These are phyloP conservation scores for Crithidia expoeki DNA, from an alignment of 208 protist species.

Conservation along the genomic window DNA sequence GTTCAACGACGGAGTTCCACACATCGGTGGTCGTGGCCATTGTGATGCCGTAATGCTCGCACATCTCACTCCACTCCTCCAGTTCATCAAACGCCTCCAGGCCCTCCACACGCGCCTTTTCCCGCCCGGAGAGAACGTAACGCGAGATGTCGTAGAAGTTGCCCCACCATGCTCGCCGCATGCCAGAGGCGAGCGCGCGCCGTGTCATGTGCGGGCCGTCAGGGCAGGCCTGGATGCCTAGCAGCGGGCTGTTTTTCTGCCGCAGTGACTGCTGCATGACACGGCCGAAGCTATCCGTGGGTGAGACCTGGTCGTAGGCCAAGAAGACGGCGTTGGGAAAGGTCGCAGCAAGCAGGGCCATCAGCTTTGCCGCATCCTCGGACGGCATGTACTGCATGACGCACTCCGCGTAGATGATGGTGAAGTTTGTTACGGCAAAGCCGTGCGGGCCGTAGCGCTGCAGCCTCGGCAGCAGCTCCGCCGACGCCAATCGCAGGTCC, in stretches of 20 bases:
- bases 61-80: constrained; percentile 93
- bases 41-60: constrained; percentile 91
- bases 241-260: constrained; percentile 73
- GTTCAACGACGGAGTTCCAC: constrained; percentile 18
- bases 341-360: constrained; percentile 45
- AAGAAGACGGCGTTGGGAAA: constrained; percentile 74
- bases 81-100: constrained; percentile 89
- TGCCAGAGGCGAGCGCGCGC: constrained; percentile 59
- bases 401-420: constrained; percentile 91
- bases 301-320: constrained; percentile 85
- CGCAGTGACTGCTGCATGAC: constrained; percentile 76
- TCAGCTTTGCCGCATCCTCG: constrained; percentile 49
- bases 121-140: constrained; percentile 49
- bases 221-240: constrained; percentile 57
- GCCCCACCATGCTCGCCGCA: constrained; percentile 60
- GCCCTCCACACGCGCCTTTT: constrained; percentile 61
- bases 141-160: constrained; percentile 84
- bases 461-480: constrained; percentile 41
- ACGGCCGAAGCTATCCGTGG: constrained; percentile 81
- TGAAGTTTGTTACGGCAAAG: constrained; percentile 53
- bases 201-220: constrained; percentile 51
- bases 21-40: constrained; percentile 46
- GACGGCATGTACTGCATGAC: constrained; percentile 92
- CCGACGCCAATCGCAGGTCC: constrained; percentile 60
- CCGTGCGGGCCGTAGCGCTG: constrained; percentile 22